Evolutionary conservation across 768 basidiomycete genomes (phyloP).

Genomic region (Podaxis sp.): DNA sequence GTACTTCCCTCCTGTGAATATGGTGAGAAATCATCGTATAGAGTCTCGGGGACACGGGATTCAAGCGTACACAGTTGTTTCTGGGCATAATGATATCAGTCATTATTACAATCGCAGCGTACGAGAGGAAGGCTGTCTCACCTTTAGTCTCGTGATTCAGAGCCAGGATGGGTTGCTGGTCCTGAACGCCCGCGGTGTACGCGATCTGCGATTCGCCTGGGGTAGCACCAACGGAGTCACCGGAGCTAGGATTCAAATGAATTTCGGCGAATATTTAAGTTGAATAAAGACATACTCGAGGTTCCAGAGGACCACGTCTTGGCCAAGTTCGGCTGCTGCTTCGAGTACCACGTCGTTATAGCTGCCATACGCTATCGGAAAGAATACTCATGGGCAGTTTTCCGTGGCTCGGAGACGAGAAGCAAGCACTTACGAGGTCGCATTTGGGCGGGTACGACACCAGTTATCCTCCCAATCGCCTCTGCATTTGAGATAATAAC

Average conservation of each 20-base stretch:
- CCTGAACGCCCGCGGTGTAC: conserved; percentile 25
- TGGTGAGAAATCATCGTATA: too few species aligned
- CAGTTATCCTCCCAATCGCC: conserved; percentile 23
- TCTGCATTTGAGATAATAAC: conserved; percentile 4
- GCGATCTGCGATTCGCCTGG: conserved; percentile 24
- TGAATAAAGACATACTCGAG: conserved; percentile 26
- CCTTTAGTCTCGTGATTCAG: conserved; percentile 35
- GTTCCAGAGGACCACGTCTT: conserved; percentile 29
- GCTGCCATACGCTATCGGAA: conserved; percentile 30
- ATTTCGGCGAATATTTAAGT: background rate
- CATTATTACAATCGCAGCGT: background rate
- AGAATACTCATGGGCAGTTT: too few species aligned
- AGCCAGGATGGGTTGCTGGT: conserved; percentile 29
- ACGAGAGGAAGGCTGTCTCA: conserved; percentile 14
- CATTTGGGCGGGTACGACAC: conserved; percentile 22
- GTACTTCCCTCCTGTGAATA: conserved; percentile 19
- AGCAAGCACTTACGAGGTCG: conserved; percentile 23
- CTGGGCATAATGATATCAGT: background rate
- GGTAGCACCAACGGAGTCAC: conserved; percentile 33
- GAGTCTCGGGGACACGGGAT: too few species aligned
- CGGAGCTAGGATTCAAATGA: conserved; percentile 25
- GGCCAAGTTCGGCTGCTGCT: conserved; percentile 21
- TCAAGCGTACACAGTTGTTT: background rate
- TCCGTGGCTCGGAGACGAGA: too few species aligned
- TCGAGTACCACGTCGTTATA: conserved; percentile 30